A percentile compares a stretch with the other conserved stretches of the same genome.
Conservation (phyloP, 2,329 filamentous ascomycete species). For the Aspergillus quadrilineatus region DNA sequence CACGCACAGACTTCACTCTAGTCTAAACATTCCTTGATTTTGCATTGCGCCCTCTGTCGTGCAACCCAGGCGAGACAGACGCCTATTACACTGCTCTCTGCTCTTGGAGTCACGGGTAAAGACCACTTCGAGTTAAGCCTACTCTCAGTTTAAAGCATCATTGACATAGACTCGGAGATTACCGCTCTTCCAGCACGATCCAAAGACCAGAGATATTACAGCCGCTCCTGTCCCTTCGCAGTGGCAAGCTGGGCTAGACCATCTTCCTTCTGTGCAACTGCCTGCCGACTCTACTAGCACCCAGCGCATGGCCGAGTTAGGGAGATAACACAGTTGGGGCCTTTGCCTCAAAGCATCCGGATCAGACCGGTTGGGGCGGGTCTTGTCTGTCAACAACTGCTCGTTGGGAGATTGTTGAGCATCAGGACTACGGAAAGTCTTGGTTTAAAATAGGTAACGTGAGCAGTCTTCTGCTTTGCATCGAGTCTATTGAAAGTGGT, state of each 20-base stretch:
- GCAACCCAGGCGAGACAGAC: not conserved
- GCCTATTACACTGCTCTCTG: not conserved
- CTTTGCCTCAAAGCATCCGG: not conserved
- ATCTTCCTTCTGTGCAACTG: not conserved
- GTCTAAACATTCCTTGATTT: slow-evolving; percentile 6
- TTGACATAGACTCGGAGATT: not conserved
- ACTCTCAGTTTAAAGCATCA: not conserved
- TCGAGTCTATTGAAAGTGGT: not conserved
- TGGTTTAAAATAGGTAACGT: not conserved
- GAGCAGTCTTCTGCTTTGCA: not conserved
- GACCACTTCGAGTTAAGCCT: not conserved
- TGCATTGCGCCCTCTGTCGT: slow-evolving; percentile 1
- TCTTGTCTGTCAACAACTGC: not conserved
- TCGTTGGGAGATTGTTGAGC: not conserved
- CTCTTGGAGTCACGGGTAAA: not conserved
- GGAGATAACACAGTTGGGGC: not conserved
- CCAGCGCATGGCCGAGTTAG: not conserved
- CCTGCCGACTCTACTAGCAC: not conserved
- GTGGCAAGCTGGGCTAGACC: not conserved
- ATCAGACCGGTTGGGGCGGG: not conserved
- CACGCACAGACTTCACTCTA: slow-evolving; percentile 2
- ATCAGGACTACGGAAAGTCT: not conserved
- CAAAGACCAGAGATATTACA: not conserved
- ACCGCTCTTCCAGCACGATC: not conserved
- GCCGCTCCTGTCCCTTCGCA: not conserved